Conservation (phyloP, 2,329 filamentous ascomycete species). For the Colletotrichum lindemuthianum region DNA sequence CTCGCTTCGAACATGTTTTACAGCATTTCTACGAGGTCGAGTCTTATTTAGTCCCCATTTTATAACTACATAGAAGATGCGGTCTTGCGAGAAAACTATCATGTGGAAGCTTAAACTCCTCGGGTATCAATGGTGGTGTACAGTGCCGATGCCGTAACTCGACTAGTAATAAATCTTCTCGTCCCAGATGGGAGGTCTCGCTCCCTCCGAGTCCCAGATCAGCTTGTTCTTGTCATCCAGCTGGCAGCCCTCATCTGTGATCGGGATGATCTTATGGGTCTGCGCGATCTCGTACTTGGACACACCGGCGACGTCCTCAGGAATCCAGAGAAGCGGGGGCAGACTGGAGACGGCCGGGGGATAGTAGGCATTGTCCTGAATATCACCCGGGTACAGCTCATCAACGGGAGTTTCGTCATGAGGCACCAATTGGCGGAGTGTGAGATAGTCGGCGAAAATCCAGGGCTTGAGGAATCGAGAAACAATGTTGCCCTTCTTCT, state of each 20-base stretch:
- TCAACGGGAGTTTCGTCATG: slow-evolving; percentile 57
- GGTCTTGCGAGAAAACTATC: not conserved
- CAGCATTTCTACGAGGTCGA: too few species aligned
- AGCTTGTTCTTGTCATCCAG: slow-evolving; percentile 72
- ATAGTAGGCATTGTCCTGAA: slow-evolving; percentile 76
- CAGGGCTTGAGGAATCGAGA: slow-evolving; percentile 81
- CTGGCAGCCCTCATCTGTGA: slow-evolving; percentile 81
- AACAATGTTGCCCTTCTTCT: slow-evolving; percentile 65
- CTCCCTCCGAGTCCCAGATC: slow-evolving; percentile 52
- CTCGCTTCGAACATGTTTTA: too few species aligned
- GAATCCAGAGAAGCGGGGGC: slow-evolving; percentile 84
- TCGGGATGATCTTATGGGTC: slow-evolving; percentile 75
- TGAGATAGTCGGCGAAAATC: slow-evolving; percentile 76
- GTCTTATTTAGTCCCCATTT: slow-evolving; percentile 5
- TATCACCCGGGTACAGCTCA: slow-evolving; percentile 68
- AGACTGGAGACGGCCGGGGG: slow-evolving; percentile 74
- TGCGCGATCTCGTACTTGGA: slow-evolving; percentile 81
- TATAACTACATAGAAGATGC: slow-evolving; percentile 13
- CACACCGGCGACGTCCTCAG: slow-evolving; percentile 77
- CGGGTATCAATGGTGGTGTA: slow-evolving; percentile 33
- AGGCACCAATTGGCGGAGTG: slow-evolving; percentile 76
- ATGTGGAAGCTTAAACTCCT: slow-evolving; percentile 28
- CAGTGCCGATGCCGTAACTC: not conserved
- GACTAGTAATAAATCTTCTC: slow-evolving; percentile 57
- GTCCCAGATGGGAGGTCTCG: slow-evolving; percentile 55